These are phyloP conservation scores for Suhomyces vadensis DNA, from an alignment of 805 yeast species.

Conservation along the genomic window DNA sequence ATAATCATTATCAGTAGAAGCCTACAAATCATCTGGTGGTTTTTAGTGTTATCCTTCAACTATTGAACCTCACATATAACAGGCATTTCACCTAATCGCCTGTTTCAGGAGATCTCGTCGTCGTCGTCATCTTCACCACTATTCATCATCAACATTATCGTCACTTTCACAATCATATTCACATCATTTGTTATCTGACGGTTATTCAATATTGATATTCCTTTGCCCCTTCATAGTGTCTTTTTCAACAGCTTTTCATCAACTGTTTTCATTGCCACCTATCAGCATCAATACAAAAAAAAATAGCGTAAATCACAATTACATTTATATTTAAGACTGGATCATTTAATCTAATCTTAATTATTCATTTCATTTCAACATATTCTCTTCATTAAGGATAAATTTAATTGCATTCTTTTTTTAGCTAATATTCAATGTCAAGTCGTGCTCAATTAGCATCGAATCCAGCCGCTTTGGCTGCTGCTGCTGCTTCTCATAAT, in stretches of 20 bases:
- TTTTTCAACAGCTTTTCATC: background rate
- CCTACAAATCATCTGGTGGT: background rate
- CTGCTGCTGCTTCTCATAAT: constrained; percentile 34
- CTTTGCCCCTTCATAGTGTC: no score
- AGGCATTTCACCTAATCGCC: no score
- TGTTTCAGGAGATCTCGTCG: background rate
- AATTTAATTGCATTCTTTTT: background rate
- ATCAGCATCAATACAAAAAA: no score
- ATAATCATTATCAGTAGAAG: background rate
- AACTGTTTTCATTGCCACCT: no score
- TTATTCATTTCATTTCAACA: no score
- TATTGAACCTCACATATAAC: no score
- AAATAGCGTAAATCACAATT: no score
- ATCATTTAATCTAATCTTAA: no score
- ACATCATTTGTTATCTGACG: no score
- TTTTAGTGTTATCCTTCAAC: background rate
- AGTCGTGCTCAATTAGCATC: constrained; percentile 29
- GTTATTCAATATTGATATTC: no score
- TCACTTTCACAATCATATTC: no score
- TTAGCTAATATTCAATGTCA: constrained; percentile 18
- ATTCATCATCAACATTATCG: background rate
- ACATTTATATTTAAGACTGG: no score
- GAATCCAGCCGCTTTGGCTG: constrained; percentile 42
- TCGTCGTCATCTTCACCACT: background rate
- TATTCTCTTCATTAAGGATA: background rate